phyloP scores from a whole-genome alignment of 192 early-diverging fungal species.

The Helicostylum pulchrum region DNA sequence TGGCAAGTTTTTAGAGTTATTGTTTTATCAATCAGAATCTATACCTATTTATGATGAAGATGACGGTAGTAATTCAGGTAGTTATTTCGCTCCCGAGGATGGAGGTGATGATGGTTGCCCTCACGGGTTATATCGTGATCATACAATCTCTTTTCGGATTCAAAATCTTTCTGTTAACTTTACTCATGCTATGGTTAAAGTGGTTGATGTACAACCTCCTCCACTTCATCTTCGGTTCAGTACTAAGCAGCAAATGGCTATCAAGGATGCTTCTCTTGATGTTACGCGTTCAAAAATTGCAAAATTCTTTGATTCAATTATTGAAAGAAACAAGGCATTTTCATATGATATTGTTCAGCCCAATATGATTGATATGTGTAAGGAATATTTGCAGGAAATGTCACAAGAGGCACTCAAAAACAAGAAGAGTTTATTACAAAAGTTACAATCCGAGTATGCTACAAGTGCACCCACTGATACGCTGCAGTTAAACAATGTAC shows the following conservation, averaged over 20 bases:
- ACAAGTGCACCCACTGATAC: conserved; percentile 77
- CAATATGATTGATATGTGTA: conserved; percentile 65
- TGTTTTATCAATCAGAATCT: conserved; percentile 72
- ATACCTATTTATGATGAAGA: background rate
- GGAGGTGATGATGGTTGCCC: conserved; percentile 66
- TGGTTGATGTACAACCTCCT: conserved; percentile 71
- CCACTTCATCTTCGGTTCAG: conserved; percentile 62
- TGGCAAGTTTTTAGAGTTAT: conserved; percentile 93
- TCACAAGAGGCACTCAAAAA: conserved; percentile 69
- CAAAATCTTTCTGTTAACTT: conserved; percentile 80
- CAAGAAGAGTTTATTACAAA: conserved; percentile 79
- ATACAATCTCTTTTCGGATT: conserved; percentile 76
- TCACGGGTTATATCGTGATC: conserved; percentile 79
- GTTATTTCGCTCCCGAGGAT: conserved; percentile 24
- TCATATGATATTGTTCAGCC: conserved; percentile 71
- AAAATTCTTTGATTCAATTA: conserved; percentile 83
- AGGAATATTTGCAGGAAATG: conserved; percentile 69
- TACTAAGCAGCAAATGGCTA: conserved; percentile 53
- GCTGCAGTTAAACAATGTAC: conserved; percentile 73
- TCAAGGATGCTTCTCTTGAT: conserved; percentile 75
- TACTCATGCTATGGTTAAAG: conserved; percentile 64
- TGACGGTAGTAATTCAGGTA: background rate
- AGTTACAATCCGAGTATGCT: conserved; percentile 79
- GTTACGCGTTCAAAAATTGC: conserved; percentile 64
- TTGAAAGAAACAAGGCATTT: conserved; percentile 77